These are phyloP conservation scores for Ceratocystis destructans DNA, from an alignment of 2,329 filamentous ascomycete genomes.

Conservation along the genomic window DNA sequence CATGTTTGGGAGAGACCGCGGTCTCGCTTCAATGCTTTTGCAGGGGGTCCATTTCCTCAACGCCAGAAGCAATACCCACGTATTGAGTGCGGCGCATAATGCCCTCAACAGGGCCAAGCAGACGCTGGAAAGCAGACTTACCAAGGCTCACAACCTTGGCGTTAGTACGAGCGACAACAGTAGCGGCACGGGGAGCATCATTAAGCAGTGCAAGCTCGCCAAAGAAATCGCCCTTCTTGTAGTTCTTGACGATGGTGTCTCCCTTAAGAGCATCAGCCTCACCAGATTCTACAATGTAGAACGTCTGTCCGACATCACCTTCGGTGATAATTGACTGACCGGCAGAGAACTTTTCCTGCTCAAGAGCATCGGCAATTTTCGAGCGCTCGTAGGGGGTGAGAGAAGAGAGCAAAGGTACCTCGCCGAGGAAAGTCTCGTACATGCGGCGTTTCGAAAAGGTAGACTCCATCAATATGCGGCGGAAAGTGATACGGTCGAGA, in stretches of 20 bases:
- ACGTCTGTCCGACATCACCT: constrained; percentile 80
- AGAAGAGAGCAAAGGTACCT: constrained; percentile 71
- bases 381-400: constrained; percentile 86
- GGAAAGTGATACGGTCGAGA: constrained; percentile 88
- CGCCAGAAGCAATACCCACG: constrained; percentile 44
- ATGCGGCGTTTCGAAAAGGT: constrained; percentile 91
- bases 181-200: constrained; percentile 84
- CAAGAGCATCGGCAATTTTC: constrained; percentile 93
- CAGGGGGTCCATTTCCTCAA: constrained; percentile 55
- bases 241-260: constrained; percentile 62
- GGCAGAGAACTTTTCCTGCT: constrained; percentile 71
- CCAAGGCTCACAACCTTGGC: constrained; percentile 87
- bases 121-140: constrained; percentile 85
- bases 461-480: constrained; percentile 94
- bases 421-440: constrained; percentile 93
- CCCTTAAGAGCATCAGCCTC: constrained; percentile 76
- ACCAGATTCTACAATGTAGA: constrained; percentile 80
- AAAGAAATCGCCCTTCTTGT: constrained; percentile 90
- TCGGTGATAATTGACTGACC: constrained; percentile 79
- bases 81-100: constrained; percentile 76
- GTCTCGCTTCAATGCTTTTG: constrained; percentile 26
- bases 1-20: constrained; percentile 11
- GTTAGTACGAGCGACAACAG: constrained; percentile 67
- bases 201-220: constrained; percentile 89
- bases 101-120: constrained; percentile 83